Percentiles rank a stretch among this genome's conserved stretches.
These are phyloP conservation scores for Blechomonas ayalai DNA, from an alignment of 208 protist species.

Conservation along the genomic window DNA sequence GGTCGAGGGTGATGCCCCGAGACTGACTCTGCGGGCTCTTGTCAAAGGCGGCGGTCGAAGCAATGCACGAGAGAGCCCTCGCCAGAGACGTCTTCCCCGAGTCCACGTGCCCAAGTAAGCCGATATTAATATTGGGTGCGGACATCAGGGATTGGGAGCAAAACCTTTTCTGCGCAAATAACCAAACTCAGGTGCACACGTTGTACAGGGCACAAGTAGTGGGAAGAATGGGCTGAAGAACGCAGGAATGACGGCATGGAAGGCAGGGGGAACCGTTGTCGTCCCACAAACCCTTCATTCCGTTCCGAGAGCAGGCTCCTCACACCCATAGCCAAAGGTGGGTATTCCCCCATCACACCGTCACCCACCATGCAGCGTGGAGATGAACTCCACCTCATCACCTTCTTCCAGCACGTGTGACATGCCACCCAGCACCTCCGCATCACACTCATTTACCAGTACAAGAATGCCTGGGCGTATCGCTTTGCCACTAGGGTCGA, in stretches of 20 bases:
- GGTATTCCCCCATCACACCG: too few relatives aligned
- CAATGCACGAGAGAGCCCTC: slow-evolving; percentile 86
- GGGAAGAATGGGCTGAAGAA: neutral
- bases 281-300: too few relatives aligned
- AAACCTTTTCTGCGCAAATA: too few relatives aligned
- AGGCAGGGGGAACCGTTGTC: neutral
- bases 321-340: too few relatives aligned
- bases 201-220: neutral
- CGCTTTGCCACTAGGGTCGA: slow-evolving; percentile 44
- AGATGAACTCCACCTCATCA: slow-evolving; percentile 91
- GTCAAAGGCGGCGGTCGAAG: slow-evolving; percentile 96
- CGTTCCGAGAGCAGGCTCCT: neutral
- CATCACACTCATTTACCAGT: slow-evolving; percentile 91
- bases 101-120: slow-evolving; percentile 96
- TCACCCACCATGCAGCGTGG: slow-evolving; percentile 93
- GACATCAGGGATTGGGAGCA: too few relatives aligned
- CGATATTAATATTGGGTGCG: slow-evolving; percentile 92
- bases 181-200: neutral
- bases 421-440: slow-evolving; percentile 84
- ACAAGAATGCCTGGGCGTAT: slow-evolving; percentile 91
- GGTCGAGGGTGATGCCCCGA: slow-evolving; percentile 97
- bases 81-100: slow-evolving; percentile 95
- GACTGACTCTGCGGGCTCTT: slow-evolving; percentile 95
- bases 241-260: neutral
- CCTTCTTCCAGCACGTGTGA: slow-evolving; percentile 73